Percentiles rank a stretch among this genome's conserved stretches.
These are phyloP conservation scores for Chlamydomonas sphaeroides DNA, from an alignment of 139 green algal species.

Conservation along the genomic window DNA sequence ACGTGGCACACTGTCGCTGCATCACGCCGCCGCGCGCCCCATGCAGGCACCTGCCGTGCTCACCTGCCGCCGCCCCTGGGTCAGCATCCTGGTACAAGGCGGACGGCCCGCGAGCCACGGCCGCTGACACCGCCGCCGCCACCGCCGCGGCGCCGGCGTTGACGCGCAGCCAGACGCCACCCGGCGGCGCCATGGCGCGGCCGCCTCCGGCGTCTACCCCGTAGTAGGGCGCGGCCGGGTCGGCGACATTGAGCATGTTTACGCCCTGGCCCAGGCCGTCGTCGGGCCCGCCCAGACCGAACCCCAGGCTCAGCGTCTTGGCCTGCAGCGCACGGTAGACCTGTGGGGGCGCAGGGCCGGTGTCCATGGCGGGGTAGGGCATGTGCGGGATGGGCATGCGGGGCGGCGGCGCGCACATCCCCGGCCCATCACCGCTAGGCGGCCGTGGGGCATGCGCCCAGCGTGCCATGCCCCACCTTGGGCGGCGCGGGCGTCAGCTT, in stretches of 20 bases:
- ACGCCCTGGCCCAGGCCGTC: not conserved
- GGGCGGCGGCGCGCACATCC: not conserved
- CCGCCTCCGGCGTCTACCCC: slow-evolving; percentile 2
- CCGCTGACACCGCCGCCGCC: too few species aligned
- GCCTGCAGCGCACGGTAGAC: slow-evolving; percentile 17
- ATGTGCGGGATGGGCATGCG: not conserved
- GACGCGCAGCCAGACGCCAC: not conserved
- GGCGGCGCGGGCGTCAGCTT: slow-evolving; percentile 4
- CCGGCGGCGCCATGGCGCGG: not conserved
- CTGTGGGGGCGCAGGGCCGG: not conserved
- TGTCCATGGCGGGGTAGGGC: not conserved
- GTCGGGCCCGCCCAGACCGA: slow-evolving; percentile 15
- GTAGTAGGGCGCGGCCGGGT: slow-evolving; percentile 35
- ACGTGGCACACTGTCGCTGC: not conserved
- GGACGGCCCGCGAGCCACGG: too few species aligned
- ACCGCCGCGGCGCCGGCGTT: not conserved
- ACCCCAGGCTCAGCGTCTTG: slow-evolving; percentile 36
- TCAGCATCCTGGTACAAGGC: too few species aligned
- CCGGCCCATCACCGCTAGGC: not conserved
- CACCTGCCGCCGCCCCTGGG: too few species aligned
- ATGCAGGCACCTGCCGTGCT: too few species aligned
- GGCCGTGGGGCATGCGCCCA: not conserved
- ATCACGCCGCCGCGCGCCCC: too few species aligned
- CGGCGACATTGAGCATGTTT: slow-evolving; percentile 18
- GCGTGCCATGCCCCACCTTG: not conserved